Conservation (phyloP, 2,329 filamentous ascomycete genomes). For the Colletotrichum phormii region DNA sequence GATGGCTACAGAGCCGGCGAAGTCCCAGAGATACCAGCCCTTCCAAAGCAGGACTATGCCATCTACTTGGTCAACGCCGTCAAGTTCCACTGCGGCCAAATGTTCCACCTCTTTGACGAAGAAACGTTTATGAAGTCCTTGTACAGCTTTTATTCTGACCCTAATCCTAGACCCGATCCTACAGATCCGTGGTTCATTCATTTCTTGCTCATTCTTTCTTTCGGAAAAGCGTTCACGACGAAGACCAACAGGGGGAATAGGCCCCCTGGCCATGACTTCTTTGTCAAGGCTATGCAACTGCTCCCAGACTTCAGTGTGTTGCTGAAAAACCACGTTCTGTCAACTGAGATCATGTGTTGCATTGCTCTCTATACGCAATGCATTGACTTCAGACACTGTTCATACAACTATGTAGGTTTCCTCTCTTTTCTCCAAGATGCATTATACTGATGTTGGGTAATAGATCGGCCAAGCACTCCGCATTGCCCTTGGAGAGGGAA, state of each 20-base stretch:
- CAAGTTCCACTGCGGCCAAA: conserved; percentile 66
- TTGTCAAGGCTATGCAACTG: conserved; percentile 56
- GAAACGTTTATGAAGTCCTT: conserved; percentile 57
- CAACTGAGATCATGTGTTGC: conserved; percentile 63
- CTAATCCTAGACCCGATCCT: conserved; percentile 30
- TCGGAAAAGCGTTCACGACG: conserved; percentile 65
- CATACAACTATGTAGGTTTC: conserved; percentile 55
- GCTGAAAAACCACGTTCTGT: conserved; percentile 54
- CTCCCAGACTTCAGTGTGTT: conserved; percentile 55
- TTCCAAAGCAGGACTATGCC: conserved; percentile 58
- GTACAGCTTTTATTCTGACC: conserved; percentile 44
- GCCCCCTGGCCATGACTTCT: conserved; percentile 60
- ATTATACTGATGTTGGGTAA: not conserved
- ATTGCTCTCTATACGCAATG: conserved; percentile 65
- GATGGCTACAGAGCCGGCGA: conserved; percentile 46
- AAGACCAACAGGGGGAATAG: conserved; percentile 47
- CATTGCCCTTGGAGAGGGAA: conserved; percentile 59
- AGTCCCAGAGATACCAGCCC: conserved; percentile 31
- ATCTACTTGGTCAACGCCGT: conserved; percentile 66
- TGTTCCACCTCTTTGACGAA: conserved; percentile 67
- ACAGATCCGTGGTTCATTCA: conserved; percentile 62
- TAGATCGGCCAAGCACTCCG: conserved; percentile 64
- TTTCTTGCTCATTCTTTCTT: conserved; percentile 64
- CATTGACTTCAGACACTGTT: conserved; percentile 58
- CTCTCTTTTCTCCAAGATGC: not conserved